phyloP scores from a whole-genome alignment of 78 protist genomes.

The Dictyostelium citrinum region DNA sequence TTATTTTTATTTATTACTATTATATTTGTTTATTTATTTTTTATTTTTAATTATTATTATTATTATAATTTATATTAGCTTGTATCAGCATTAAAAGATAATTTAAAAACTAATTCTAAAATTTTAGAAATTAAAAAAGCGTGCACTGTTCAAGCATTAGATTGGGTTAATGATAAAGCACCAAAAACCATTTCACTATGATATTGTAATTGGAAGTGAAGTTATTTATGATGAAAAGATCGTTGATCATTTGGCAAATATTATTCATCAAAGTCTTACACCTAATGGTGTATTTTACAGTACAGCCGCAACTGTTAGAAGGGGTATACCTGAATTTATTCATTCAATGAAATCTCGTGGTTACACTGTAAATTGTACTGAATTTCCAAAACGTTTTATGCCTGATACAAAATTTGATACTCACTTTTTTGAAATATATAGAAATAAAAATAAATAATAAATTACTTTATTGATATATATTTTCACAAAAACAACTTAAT shows the following conservation, averaged over 20 bases:
- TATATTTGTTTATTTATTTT: too few species aligned
- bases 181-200: constrained; percentile 27
- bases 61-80: too few species aligned
- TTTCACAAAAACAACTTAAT: too few species aligned
- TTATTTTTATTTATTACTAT: too few species aligned
- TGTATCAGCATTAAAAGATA: constrained; percentile 24
- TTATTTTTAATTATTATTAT: too few species aligned
- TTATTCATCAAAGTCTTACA: constrained; percentile 16
- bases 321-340: constrained; percentile 51
- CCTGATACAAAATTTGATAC: constrained; percentile 62
- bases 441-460: constrained; percentile 12
- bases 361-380: constrained; percentile 1
- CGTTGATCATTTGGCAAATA: constrained; percentile 25
- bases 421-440: neutral
- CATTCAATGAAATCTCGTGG: constrained; percentile 19
- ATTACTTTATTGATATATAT: too few species aligned
- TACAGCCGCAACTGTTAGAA: constrained; percentile 22
- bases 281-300: constrained; percentile 25
- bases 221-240: constrained; percentile 53
- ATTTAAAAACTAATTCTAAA: constrained; percentile 15
- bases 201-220: constrained; percentile 50
- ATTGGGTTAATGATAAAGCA: constrained; percentile 57
- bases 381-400: constrained; percentile 18
- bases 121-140: neutral
- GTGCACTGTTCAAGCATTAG: constrained; percentile 18